Base-by-base conservation (phyloP, 2,329 filamentous ascomycete species). In the Didymella pomorum region DNA sequence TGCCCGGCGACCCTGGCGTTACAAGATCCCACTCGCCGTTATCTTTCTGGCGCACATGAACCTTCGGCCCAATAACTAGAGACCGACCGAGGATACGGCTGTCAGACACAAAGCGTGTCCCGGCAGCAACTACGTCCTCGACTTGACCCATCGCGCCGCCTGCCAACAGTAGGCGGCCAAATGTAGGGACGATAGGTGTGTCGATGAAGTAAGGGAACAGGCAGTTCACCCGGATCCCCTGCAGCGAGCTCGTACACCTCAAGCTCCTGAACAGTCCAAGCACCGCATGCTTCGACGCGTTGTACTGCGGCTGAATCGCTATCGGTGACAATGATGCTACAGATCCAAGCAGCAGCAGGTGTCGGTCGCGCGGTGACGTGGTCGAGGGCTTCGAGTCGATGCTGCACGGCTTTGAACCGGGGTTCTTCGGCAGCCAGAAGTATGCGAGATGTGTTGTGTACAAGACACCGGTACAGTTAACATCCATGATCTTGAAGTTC, bases 201-300 rank as follows among this genome's bases (percentile, higher is more conserved):
- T 87, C 83, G 66, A 84, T 81, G 71, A 89, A 90, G 74, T 89
- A 90, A 0, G 88, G 88, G 57, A 82, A 83, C n/a, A 91, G 72
- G 68, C 89, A 79, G 69, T 90, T 91, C 58, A 89, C 78, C 43
- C 89, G 81, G 41, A 90, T 76, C 23, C 84, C 84, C 41, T 81
- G 75, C 8, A 74, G 63, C 52, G 81, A 79, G 2, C 82, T 78
- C 7, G 77, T 82, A 4, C 78, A 71, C 16, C 87, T 81, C 44
- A 91, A 76, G 6, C 81, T 79, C 42, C 88, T 82, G 73, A 88
- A 90, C 31, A 90, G 76, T 0, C 88, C 89, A 11, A 88, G 79
- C 0, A 91, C 82, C 20, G 82, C 88, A 74, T 91, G 88, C 71
- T 91, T 91, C 43, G 85, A 82, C 29, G 84, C 80, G 23, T 81